phyloP scores from a whole-genome alignment of 2,329 filamentous ascomycete genomes.

The Penicillium aurantiogriseum region DNA sequence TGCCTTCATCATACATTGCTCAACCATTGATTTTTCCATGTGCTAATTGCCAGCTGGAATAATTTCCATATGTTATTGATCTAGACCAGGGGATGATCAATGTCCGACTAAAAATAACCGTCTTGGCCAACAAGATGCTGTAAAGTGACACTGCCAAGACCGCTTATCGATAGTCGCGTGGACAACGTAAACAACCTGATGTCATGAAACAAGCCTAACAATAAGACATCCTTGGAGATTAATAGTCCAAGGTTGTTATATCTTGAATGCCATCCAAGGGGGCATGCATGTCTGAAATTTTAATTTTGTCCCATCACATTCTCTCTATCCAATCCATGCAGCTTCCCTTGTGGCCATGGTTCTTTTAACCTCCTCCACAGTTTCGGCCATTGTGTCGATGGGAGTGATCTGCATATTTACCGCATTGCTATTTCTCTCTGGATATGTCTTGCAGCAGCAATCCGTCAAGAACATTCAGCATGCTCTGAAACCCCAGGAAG shows the following conservation, averaged over 20 bases:
- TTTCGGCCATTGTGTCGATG: constrained; percentile 45
- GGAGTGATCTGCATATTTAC: constrained; percentile 70
- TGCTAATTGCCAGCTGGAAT: neutral
- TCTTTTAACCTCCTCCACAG: constrained; percentile 45
- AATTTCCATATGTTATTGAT: neutral
- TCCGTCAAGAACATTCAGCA: constrained; percentile 74
- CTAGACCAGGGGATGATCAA: neutral
- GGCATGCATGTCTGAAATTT: constrained; percentile 15
- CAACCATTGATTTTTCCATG: too few species aligned
- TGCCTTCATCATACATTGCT: neutral
- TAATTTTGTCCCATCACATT: constrained; percentile 10
- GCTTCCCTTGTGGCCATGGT: constrained; percentile 39
- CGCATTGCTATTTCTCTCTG: constrained; percentile 77
- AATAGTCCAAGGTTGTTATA: neutral
- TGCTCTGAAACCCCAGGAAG: constrained; percentile 54
- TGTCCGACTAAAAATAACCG: neutral
- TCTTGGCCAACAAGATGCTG: neutral
- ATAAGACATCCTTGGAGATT: neutral
- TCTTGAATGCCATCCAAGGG: neutral
- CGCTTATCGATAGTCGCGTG: constrained; percentile 42
- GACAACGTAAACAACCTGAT: constrained; percentile 37
- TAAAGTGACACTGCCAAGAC: constrained; percentile 23
- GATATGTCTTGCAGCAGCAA: constrained; percentile 83
- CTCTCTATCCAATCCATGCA: constrained; percentile 16
- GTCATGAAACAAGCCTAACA: constrained; percentile 20